Evolutionary conservation across 352 stramenopile genomes (phyloP).

Genomic region (Elongisporangium senticosum): DNA sequence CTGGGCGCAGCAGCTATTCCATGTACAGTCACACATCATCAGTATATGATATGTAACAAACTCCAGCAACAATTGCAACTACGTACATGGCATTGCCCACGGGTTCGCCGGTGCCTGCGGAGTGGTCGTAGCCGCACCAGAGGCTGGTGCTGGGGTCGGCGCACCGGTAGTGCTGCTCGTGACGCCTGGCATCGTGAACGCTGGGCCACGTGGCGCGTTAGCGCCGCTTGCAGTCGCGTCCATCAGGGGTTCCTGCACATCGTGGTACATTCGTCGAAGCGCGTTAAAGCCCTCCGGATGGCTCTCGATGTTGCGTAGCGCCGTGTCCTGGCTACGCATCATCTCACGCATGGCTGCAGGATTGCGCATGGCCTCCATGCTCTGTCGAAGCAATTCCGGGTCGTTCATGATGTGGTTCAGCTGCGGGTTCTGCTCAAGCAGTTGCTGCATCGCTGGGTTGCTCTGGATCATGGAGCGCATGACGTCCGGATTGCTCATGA

Average conservation of each 20-base stretch:
- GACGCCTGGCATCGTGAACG: slow-evolving; percentile 85
- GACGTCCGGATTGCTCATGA: slow-evolving; percentile 95
- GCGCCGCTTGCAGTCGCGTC: slow-evolving; percentile 74
- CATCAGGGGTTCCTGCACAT: slow-evolving; percentile 95
- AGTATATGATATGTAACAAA: neutral
- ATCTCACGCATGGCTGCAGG: slow-evolving; percentile 94
- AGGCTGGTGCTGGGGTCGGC: slow-evolving; percentile 13
- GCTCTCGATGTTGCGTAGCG: slow-evolving; percentile 96
- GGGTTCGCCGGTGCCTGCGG: slow-evolving; percentile 32
- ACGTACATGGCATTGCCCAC: slow-evolving; percentile 33
- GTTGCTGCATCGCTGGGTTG: slow-evolving; percentile 93
- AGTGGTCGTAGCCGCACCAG: slow-evolving; percentile 12
- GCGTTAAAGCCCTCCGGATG: slow-evolving; percentile 97
- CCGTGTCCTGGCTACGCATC: slow-evolving; percentile 97
- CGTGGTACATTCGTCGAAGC: slow-evolving; percentile 91
- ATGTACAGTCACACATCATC: slow-evolving; percentile 1
- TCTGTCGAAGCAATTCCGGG: slow-evolving; percentile 91
- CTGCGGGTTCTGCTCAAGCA: slow-evolving; percentile 95
- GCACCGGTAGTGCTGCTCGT: slow-evolving; percentile 32
- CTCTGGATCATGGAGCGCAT: slow-evolving; percentile 94
- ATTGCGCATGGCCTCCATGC: slow-evolving; percentile 97
- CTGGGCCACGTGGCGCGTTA: slow-evolving; percentile 34
- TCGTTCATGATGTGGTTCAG: slow-evolving; percentile 95
- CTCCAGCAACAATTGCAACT: neutral
- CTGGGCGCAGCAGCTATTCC: neutral